phyloP scores from a whole-genome alignment of 1,284 basidiomycete genomes.

The Ceratorhiza oryzae-sativae region DNA sequence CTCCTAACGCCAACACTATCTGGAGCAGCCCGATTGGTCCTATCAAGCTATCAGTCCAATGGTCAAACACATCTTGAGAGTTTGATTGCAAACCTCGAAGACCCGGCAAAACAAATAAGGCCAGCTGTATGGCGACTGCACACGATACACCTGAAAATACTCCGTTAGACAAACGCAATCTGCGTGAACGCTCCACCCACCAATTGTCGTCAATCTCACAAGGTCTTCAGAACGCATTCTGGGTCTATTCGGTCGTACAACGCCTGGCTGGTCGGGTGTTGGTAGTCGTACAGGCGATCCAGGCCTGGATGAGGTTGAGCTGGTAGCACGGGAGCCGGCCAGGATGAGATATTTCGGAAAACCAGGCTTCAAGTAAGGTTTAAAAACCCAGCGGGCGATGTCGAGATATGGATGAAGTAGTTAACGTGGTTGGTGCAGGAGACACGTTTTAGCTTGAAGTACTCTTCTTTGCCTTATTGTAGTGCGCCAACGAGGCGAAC shows the following conservation, averaged over 20 bases:
- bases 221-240: constrained; percentile 36
- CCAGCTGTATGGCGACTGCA: constrained; percentile 24
- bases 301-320: constrained; percentile 12
- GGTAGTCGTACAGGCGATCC: constrained; percentile 18
- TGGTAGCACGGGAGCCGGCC: constrained; percentile 28
- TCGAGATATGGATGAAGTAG: constrained; percentile 1
- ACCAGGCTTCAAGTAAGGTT: constrained; percentile 27
- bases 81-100: constrained; percentile 15
- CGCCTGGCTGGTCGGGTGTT: constrained; percentile 16
- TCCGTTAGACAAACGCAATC: not conserved
- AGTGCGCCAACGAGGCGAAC: constrained; percentile 33
- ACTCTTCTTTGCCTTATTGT: constrained; percentile 26
- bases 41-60: not conserved
- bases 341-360: constrained; percentile 33
- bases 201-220: constrained; percentile 29
- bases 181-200: not conserved
- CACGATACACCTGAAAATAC: constrained; percentile 25
- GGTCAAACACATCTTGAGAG: not conserved
- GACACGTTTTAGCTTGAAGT: constrained; percentile 15
- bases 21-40: constrained; percentile 18
- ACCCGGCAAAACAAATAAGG: constrained; percentile 23
- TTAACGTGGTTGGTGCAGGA: constrained; percentile 19
- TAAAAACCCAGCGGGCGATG: constrained; percentile 5
- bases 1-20: constrained; percentile 24
- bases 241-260: not conserved